Conservation (phyloP, 2,329 filamentous ascomycete species). For the Fusarium goolgardi region DNA sequence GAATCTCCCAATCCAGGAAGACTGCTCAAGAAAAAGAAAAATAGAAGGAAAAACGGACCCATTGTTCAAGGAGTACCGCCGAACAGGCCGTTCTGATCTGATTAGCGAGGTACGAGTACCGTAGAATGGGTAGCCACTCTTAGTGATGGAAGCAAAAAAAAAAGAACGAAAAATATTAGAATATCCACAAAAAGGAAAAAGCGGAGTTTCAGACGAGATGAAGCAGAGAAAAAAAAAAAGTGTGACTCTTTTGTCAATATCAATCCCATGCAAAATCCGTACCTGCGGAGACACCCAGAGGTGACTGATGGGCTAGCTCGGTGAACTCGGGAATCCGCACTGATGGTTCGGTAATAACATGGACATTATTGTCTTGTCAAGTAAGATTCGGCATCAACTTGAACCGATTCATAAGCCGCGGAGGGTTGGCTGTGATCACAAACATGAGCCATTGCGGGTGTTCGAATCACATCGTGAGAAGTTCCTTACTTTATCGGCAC, state of each 20-base stretch:
- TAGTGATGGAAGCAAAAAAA: conserved; percentile 33
- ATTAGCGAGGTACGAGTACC: conserved; percentile 24
- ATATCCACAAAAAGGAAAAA: conserved; percentile 10
- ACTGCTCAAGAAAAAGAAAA: not conserved
- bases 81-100: conserved; percentile 28
- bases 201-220: conserved; percentile 29
- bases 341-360: conserved; percentile 27
- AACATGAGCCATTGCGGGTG: conserved; percentile 18
- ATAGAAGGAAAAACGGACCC: not conserved
- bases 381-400: conserved; percentile 27
- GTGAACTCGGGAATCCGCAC: conserved; percentile 27
- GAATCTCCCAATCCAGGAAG: conserved; percentile 3
- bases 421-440: conserved; percentile 3
- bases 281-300: conserved; percentile 8
- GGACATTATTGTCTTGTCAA: conserved; percentile 8
- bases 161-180: conserved; percentile 34
- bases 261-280: conserved; percentile 31
- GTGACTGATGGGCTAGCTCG: conserved; percentile 13
- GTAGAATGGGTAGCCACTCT: conserved; percentile 12
- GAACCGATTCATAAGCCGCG: conserved; percentile 33
- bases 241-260: conserved; percentile 26
- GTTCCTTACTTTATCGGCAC: not conserved
- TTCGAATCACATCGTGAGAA: conserved; percentile 12
- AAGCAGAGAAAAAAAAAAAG: not conserved
- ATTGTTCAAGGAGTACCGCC: conserved; percentile 30